A percentile compares a stretch with the other conserved stretches of the same genome.
Evolutionary conservation across 2,329 filamentous ascomycete species (phyloP).

Genomic region (Exophiala calicioides): DNA sequence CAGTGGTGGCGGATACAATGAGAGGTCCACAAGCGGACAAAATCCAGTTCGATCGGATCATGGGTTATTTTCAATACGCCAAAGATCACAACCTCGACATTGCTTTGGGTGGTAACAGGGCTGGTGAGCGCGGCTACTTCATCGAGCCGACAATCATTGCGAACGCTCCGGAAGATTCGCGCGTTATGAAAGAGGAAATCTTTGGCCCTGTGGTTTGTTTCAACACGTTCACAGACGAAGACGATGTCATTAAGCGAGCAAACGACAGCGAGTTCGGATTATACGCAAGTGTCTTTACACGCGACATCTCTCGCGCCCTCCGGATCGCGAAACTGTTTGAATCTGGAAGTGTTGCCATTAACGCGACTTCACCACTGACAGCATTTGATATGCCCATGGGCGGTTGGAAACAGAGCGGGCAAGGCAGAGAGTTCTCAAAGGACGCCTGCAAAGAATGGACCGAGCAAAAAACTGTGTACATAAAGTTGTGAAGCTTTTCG

Average conservation of each 20-base stretch:
- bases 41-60: constrained; percentile 65
- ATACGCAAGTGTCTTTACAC: constrained; percentile 60
- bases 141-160: constrained; percentile 42
- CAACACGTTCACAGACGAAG: constrained; percentile 40
- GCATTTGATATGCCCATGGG: constrained; percentile 39
- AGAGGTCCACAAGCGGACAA: constrained; percentile 66
- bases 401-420: constrained; percentile 36
- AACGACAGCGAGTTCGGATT: constrained; percentile 53
- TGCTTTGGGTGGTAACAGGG: constrained; percentile 48
- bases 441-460: constrained; percentile 61
- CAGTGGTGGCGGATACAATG: constrained; percentile 45
- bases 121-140: constrained; percentile 40
- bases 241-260: constrained; percentile 40
- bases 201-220: constrained; percentile 46
- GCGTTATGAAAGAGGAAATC: constrained; percentile 43
- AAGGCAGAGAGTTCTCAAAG: constrained; percentile 34
- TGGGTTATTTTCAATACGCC: constrained; percentile 58
- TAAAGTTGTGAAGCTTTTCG: constrained; percentile 26
- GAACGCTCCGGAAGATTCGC: constrained; percentile 36
- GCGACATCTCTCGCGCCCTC: constrained; percentile 53
- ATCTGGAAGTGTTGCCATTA: constrained; percentile 63
- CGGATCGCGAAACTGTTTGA: constrained; percentile 57
- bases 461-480: constrained; percentile 54
- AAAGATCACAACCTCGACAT: constrained; percentile 56
- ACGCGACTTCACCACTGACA: constrained; percentile 42